Conservation (phyloP, 1,139 yeast genomes). For the Blastobotrys apis region DNA sequence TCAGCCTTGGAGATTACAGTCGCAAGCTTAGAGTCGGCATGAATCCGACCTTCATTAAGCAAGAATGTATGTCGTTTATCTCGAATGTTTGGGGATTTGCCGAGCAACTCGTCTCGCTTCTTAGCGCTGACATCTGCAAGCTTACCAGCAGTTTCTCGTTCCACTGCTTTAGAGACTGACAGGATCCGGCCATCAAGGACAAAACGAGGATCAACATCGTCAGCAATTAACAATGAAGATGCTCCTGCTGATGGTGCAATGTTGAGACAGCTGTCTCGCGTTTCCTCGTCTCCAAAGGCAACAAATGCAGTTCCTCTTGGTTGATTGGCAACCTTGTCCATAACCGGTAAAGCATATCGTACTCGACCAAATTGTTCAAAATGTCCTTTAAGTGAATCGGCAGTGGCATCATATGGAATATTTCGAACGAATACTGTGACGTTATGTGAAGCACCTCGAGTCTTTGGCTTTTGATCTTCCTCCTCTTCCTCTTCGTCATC, state of each 20-base stretch:
- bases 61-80: slow-evolving; percentile 83
- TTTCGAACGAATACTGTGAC: slow-evolving; percentile 72
- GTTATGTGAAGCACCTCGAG: slow-evolving; percentile 27
- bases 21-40: slow-evolving; percentile 76
- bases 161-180: slow-evolving; percentile 79
- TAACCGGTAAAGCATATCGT: slow-evolving; percentile 88
- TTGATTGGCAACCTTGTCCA: slow-evolving; percentile 77
- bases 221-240: slow-evolving; percentile 80
- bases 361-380: slow-evolving; percentile 82
- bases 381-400: slow-evolving; percentile 70
- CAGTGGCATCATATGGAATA: slow-evolving; percentile 90
- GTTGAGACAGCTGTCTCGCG: slow-evolving; percentile 63
- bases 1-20: slow-evolving; percentile 64
- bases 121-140: slow-evolving; percentile 70
- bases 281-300: slow-evolving; percentile 62
- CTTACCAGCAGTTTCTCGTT: slow-evolving; percentile 75
- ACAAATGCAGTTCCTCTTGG: slow-evolving; percentile 96
- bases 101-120: slow-evolving; percentile 69
- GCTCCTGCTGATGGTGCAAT: slow-evolving; percentile 70
- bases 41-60: slow-evolving; percentile 90
- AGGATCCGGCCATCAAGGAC: slow-evolving; percentile 91
- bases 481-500: slow-evolving; percentile 30
- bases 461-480: slow-evolving; percentile 37
- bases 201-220: slow-evolving; percentile 83
- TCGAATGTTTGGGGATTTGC: slow-evolving; percentile 59